phyloP scores from a whole-genome alignment of 2,329 filamentous ascomycete genomes.

The Trichoderma sp. region DNA sequence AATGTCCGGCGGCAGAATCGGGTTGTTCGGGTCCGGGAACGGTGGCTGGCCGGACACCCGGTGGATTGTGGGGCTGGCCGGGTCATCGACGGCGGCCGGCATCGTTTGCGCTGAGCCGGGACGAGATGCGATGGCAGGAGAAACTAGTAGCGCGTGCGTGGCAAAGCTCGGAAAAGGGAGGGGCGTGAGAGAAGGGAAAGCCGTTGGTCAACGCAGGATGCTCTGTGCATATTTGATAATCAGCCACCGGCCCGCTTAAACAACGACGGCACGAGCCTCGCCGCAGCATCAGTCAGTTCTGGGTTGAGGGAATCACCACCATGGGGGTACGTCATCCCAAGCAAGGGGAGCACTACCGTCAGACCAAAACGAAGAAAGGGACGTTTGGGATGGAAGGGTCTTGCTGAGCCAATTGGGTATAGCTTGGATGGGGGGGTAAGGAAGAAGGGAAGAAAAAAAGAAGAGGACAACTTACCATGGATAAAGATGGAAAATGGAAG shows the following conservation, averaged over 20 bases:
- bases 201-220: conserved; percentile 22
- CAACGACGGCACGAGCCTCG: neutral
- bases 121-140: neutral
- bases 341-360: neutral
- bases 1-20: conserved; percentile 70
- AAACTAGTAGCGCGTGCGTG: neutral
- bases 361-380: neutral
- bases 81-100: conserved; percentile 80
- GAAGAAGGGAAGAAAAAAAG: neutral
- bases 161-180: conserved; percentile 5
- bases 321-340: conserved; percentile 16
- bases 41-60: conserved; percentile 68
- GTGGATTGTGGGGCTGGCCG: conserved; percentile 70
- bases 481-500: neutral
- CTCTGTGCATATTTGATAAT: conserved; percentile 28
- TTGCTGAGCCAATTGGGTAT: conserved; percentile 10
- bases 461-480: conserved; percentile 22
- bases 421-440: neutral
- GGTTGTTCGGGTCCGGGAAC: conserved; percentile 64
- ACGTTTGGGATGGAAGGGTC: neutral
- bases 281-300: neutral
- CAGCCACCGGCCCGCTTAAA: conserved; percentile 27
- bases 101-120: conserved; percentile 50
- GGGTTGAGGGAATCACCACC: neutral
- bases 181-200: conserved; percentile 18